A percentile compares a stretch with the other conserved stretches of the same genome.
Evolutionary conservation across 148 eudicot species (phyloP).

Genomic region (Fagopyrum homotropicum): DNA sequence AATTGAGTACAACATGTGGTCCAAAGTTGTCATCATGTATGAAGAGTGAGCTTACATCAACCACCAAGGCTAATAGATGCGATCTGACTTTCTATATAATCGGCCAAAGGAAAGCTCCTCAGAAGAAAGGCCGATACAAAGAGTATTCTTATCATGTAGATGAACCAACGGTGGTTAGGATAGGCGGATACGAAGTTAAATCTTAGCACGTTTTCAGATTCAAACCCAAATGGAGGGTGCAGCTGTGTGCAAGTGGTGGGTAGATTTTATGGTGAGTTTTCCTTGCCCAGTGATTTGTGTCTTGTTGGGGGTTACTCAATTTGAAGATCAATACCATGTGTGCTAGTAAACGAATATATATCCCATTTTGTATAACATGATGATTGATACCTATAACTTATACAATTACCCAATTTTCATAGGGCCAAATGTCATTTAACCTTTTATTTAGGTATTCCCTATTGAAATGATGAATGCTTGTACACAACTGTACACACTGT

Average conservation of each 20-base stretch:
- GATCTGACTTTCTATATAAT: neutral
- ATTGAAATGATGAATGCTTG: neutral
- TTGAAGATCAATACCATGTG: neutral
- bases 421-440: neutral
- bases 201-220: neutral
- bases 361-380: neutral
- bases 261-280: neutral
- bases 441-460: neutral
- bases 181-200: neutral
- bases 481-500: neutral
- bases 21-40: neutral
- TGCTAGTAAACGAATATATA: neutral
- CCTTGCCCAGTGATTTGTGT: neutral
- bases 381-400: neutral
- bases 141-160: neutral
- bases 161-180: neutral
- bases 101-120: neutral
- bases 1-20: conserved; percentile 22
- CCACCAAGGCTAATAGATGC: conserved; percentile 6
- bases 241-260: neutral
- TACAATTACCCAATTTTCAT: neutral
- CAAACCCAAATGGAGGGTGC: neutral
- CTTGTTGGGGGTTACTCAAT: neutral
- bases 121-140: neutral
- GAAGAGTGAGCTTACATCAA: neutral